Percentiles rank a stretch among this genome's conserved stretches.
These are phyloP conservation scores for Pseudogymnoascus sp. DNA, from an alignment of 2,329 filamentous ascomycete species.

Conservation along the genomic window DNA sequence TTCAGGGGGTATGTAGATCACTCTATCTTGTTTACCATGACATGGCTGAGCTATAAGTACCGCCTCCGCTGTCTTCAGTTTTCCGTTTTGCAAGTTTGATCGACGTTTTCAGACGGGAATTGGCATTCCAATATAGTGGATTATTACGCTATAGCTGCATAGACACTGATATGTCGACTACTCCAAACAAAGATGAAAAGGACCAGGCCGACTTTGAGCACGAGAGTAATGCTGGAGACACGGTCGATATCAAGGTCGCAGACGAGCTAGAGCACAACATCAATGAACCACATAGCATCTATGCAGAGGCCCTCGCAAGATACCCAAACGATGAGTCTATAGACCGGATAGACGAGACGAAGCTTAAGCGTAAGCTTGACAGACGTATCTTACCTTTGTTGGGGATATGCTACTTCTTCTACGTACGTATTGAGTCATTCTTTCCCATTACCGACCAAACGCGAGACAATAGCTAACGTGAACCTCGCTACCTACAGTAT, in stretches of 20 bases:
- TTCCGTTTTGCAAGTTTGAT: background rate
- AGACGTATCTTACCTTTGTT: constrained; percentile 32
- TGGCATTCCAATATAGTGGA: too few species aligned
- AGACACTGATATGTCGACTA: background rate
- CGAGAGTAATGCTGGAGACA: background rate
- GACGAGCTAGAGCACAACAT: background rate
- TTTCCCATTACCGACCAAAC: background rate
- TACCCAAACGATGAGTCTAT: constrained; percentile 29
- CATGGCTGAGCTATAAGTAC: background rate
- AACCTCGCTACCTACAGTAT: constrained; percentile 31
- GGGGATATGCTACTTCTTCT: constrained; percentile 31
- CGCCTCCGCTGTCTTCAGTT: background rate
- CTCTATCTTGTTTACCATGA: background rate
- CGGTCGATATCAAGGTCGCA: background rate
- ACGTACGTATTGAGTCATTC: background rate
- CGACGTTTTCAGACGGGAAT: background rate
- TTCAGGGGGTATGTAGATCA: background rate
- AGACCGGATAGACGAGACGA: constrained; percentile 29
- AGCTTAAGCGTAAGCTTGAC: constrained; percentile 33
- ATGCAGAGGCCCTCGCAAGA: background rate
- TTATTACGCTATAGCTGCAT: background rate
- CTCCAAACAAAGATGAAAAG: background rate
- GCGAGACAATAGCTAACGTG: background rate
- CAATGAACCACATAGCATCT: background rate
- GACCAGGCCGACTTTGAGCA: background rate